A percentile compares a stretch with the other conserved stretches of the same genome.
Evolutionary conservation across 805 yeast species (phyloP).

Genomic region (Teunomyces atbi): DNA sequence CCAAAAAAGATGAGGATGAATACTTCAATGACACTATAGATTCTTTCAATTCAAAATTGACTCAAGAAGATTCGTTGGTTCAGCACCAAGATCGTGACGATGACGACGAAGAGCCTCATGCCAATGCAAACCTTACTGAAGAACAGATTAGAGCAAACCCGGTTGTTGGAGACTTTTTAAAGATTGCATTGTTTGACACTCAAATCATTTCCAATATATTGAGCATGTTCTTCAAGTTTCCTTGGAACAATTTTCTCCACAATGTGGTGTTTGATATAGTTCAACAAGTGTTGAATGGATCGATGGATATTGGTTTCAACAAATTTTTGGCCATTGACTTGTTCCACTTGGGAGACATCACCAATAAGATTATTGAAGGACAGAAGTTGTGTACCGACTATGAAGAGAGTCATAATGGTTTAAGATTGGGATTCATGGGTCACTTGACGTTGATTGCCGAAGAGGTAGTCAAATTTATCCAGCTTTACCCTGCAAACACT

Average conservation of each 20-base stretch:
- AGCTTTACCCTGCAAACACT: conserved; percentile 33
- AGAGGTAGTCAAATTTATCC: conserved; percentile 30
- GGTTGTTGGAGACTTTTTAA: conserved; percentile 44
- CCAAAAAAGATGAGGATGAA: conserved; percentile 5
- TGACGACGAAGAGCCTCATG: conserved; percentile 42
- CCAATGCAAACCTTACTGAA: conserved; percentile 43
- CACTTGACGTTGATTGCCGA: conserved; percentile 32
- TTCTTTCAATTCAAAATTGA: conserved; percentile 28
- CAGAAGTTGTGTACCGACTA: conserved; percentile 39
- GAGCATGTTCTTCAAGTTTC: conserved; percentile 44
- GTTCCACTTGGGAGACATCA: conserved; percentile 48
- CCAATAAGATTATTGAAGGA: conserved; percentile 41
- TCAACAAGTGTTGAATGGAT: conserved; percentile 47
- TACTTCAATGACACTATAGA: conserved; percentile 35
- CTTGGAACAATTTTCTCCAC: conserved; percentile 48
- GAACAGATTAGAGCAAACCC: conserved; percentile 42
- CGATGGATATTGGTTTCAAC: conserved; percentile 50
- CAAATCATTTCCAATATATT: conserved; percentile 42
- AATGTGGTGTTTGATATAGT: conserved; percentile 48
- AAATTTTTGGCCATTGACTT: conserved; percentile 53
- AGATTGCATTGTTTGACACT: conserved; percentile 42
- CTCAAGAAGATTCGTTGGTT: conserved; percentile 21
- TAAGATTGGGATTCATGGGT: conserved; percentile 31
- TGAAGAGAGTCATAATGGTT: conserved; percentile 24
- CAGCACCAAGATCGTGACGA: conserved; percentile 22